Evolutionary conservation across 208 protist genomes (phyloP), one percentile per base, ranked within the genome.

Genomic region (Leishmania martiniquensis): DNA sequence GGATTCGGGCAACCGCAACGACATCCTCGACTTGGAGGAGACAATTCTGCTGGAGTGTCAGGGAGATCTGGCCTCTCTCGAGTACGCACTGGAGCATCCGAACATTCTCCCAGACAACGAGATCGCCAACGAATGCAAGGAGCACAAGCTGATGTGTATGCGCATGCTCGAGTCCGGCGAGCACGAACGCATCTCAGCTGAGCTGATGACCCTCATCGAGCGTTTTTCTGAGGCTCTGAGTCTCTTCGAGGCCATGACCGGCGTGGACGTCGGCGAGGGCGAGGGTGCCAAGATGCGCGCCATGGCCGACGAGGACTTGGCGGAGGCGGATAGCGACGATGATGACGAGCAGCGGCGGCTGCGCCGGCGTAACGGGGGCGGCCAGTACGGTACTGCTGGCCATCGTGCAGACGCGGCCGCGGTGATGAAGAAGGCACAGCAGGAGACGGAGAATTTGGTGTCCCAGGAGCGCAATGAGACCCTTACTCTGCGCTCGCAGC

Each of bases 161-260:
- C 89, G 86, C 25, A 89, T 96, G 89, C 87, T 96, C 7, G 91
- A 96, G 78, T 89, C 78, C 4, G 89, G 88, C 32, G 74, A 92
- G 71, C 85, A 95, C 87, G 89, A 95, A 71, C 79, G 77, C 37
- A 92, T 95, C 83, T 87, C 84, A 10, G 51, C 62, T 25, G 85
- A 97, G 82, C 81, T 98, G 49, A 96, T 96, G 90, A 81, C 80
- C n/a, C 80, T 98, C 12, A 93, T 98, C 76, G 94, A 94, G 63
- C 87, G 89, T 57, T 92, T 96, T 67, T 93, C 94, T 13, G 87
- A 95, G 62, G 81, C 82, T 0, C 78, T 98, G 25, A 89, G 94
- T 66, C 75, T 96, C 44, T 96, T 93, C 83, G 92, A 98, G 80
- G 91, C 89, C 17, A 93, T 98, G 86, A 95, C 90, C n/a, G 94